Base-by-base conservation (phyloP, 2,329 filamentous ascomycete species). In the Cladobotryum mycophilum region DNA sequence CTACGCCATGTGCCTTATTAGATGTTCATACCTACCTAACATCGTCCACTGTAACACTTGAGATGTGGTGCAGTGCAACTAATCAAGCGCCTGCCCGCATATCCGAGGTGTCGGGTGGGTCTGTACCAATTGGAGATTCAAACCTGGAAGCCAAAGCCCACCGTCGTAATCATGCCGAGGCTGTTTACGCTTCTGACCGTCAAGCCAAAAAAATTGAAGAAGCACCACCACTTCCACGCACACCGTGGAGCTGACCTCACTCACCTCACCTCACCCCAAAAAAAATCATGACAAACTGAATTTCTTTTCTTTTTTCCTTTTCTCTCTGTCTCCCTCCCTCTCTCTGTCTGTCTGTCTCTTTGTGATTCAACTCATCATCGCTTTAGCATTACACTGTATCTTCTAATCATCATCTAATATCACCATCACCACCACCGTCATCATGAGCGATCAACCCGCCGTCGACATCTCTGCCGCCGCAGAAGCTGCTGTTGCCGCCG, bases 401-500 rank as follows among this genome's bases (percentile, higher is more conserved):
- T 30, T 41, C 20, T 30, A 30, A 30, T 30, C 25, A 30, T 30
- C 45, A 37, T 41, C 51, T 36, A 40, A 37, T 42, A 48, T n/a
- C n/a, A n/a, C n/a, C n/a, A n/a, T 37, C 34, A 35, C 41, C 22
- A 35, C 45, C 20, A 37, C 42, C 37, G 30, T 47, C 15, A 41
- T 43, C 25, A 47, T 53, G 41, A 48, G 41, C 34, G 36, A 48
- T 1, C 36, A 35, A 1, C n/a, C 40, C 11, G 34, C 22, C 11
- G 40, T 35, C 11, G 51, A 41, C 30, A 17, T 43, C 3, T 18
- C 38, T 11, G 45, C 15, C 2, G 38, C 35, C 18, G 45, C 36
- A n/a, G 41, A 42, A 18, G 41, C 41, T 42, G n/a, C 41, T n/a
- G 41, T 43, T 42, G n/a, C 41, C 41, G 41, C 46, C 51, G 55